phyloP scores from a whole-genome alignment of 495 filamentous ascomycete species.

The Hypoxylon perforatum region DNA sequence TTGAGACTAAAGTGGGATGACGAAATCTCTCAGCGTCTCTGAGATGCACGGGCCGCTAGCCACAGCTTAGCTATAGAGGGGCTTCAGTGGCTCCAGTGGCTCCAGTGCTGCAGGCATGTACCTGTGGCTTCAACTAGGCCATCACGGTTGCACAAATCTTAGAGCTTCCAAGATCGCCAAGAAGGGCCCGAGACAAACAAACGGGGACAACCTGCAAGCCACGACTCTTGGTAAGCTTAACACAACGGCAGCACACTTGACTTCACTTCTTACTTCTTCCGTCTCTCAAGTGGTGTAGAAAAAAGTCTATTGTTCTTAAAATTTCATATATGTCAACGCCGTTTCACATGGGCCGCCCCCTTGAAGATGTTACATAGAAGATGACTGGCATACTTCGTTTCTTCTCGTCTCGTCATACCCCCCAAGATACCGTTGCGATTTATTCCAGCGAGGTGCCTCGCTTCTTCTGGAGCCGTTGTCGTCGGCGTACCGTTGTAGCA shows the following conservation, averaged over 20 bases:
- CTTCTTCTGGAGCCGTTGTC: background rate
- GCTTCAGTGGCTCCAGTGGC: no score
- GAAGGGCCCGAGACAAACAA: constrained; percentile 3
- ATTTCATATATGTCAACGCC: constrained; percentile 15
- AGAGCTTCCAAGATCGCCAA: constrained; percentile 9
- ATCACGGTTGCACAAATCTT: background rate
- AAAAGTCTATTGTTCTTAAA: constrained; percentile 8
- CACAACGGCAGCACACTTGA: constrained; percentile 16
- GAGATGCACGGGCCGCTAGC: background rate
- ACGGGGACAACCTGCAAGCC: constrained; percentile 3
- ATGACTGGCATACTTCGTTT: constrained; percentile 27
- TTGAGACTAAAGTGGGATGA: constrained; percentile 11
- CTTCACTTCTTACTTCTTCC: constrained; percentile 1
- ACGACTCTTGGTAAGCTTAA: constrained; percentile 32
- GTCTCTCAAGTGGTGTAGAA: constrained; percentile 2
- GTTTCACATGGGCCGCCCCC: background rate
- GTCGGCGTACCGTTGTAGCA: constrained; percentile 10
- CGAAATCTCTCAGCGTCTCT: constrained; percentile 13
- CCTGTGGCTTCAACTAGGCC: background rate
- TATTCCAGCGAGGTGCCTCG: background rate
- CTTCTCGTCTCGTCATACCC: constrained; percentile 15
- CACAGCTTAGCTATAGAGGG: background rate
- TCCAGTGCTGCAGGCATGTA: no score
- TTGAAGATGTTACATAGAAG: constrained; percentile 9
- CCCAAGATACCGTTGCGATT: background rate